Evolutionary conservation across 2,329 filamentous ascomycete species (phyloP).

Genomic region (Colletotrichum sp.): DNA sequence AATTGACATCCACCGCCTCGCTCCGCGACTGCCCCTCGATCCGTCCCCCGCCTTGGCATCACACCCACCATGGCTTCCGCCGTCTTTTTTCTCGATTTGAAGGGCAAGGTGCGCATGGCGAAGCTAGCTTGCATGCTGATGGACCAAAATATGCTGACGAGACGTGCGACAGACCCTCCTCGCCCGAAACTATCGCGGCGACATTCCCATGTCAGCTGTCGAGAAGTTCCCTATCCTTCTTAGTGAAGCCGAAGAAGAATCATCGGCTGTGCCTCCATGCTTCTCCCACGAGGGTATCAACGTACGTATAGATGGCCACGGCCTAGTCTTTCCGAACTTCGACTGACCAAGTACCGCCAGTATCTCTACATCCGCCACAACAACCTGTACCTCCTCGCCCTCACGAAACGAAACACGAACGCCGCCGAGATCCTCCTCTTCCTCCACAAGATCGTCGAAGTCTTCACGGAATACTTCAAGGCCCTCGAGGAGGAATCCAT

Average conservation of each 20-base stretch:
- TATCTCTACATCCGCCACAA: conserved; percentile 99
- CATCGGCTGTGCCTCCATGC: conserved; percentile 94
- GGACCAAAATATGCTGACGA: conserved; percentile 22
- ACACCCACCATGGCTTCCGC: conserved; percentile 84
- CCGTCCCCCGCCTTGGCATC: conserved; percentile 24
- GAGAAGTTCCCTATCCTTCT: conserved; percentile 97
- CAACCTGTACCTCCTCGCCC: conserved; percentile 96
- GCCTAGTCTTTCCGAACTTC: conserved; percentile 6
- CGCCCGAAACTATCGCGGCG: conserved; percentile 96
- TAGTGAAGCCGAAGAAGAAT: conserved; percentile 98
- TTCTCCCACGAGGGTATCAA: conserved; percentile 99
- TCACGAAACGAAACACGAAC: conserved; percentile 99
- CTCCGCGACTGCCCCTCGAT: conserved; percentile 26
- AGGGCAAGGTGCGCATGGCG: conserved; percentile 82
- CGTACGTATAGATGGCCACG: conserved; percentile 55
- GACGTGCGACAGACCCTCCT: conserved; percentile 77
- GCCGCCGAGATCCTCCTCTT: conserved; percentile 98
- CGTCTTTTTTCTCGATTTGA: conserved; percentile 97
- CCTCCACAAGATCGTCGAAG: conserved; percentile 96
- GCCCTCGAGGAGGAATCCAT: conserved; percentile 98
- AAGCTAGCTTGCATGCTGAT: not conserved
- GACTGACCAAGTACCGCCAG: conserved; percentile 45
- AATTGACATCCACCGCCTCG: conserved; percentile 27
- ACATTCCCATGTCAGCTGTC: conserved; percentile 98
- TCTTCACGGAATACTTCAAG: conserved; percentile 99